Base-by-base conservation (phyloP, 345 rosid genomes). In the Citrus trifoliata region DNA sequence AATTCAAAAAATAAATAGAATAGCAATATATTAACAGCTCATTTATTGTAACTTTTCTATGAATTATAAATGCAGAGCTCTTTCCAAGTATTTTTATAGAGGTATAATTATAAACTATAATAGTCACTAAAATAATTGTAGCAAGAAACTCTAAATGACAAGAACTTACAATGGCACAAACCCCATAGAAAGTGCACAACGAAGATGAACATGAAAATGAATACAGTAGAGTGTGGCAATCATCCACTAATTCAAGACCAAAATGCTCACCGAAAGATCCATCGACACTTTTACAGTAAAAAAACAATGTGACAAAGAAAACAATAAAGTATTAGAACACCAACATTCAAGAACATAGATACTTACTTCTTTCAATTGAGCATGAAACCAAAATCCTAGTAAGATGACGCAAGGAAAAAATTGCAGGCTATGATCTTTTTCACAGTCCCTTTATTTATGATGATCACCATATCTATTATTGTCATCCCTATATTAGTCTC, bases 401-500 rank as follows among this genome's bases (percentile, higher is more conserved):
- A 38, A 38, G 64, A 65, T 37, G 68, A 70, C 38, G 80, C 83
- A 74, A 60, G 55, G 78, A 24, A 77, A 75, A 82, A 76, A 73
- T 66, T 76, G n/a, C 67, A 75, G 68, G 82, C 81, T 63, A 76
- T 62, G 77, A 70, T 88, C 93, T 19, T 85, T 69, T 70, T 88
- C 92, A 32, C 84, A 87, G 46, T 91, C 95, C 83, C 85, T 83
- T 80, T 87, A 81, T 80, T 86, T 86, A 79, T 88, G 88, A 78
- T 88, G 88, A 65, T 89, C 93, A 10, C 87, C 79, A 81, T 92
- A 83, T 77, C 87, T 87, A 30, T 92, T 92, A 75, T 90, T 80
- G 25, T 92, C 92, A 40, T 90, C 97, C 85, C 90, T 87, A 71
- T 85, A 83, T 8, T 89, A 87, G 64, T 89, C 94, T 71, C 88